Percentiles rank a stretch among this genome's conserved stretches.
Conservation (phyloP, 331 rosid genomes). For the Prunus yedoensis region DNA sequence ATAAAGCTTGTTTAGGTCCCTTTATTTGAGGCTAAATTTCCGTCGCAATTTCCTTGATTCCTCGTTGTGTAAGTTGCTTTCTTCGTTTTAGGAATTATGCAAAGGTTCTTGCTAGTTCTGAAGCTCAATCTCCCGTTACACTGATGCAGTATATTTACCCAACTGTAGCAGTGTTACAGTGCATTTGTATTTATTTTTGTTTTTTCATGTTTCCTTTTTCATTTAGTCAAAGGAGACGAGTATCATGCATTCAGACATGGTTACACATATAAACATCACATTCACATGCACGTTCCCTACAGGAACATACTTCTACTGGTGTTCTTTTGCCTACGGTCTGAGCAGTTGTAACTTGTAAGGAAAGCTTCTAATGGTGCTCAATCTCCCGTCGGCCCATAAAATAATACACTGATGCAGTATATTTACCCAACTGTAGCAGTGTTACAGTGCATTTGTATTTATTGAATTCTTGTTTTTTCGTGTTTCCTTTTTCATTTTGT, state of each 20-base stretch:
- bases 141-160: background rate
- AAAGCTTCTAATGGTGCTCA: constrained; percentile 14
- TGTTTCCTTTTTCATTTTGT: constrained; percentile 16
- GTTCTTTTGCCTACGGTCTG: no score
- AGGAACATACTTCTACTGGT: no score
- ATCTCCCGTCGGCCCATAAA: constrained; percentile 8
- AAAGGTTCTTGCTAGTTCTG: constrained; percentile 51
- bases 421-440: background rate
- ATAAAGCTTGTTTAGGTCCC: background rate
- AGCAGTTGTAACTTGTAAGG: no score
- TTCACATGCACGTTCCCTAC: no score
- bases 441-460: background rate
- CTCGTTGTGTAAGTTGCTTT: constrained; percentile 22
- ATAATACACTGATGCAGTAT: background rate
- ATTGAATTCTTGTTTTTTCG: background rate
- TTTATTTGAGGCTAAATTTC: constrained; percentile 2
- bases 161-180: background rate
- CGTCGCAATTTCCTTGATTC: background rate
- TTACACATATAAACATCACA: no score
- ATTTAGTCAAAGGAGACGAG: background rate
- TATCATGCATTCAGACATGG: constrained; percentile 52
- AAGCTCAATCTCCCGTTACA: no score
- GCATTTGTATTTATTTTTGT: background rate
- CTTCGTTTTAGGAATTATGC: constrained; percentile 70
- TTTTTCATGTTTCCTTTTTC: constrained; percentile 1